Base-by-base conservation (phyloP, 1,284 basidiomycete genomes). In the Tilletia walkeri region DNA sequence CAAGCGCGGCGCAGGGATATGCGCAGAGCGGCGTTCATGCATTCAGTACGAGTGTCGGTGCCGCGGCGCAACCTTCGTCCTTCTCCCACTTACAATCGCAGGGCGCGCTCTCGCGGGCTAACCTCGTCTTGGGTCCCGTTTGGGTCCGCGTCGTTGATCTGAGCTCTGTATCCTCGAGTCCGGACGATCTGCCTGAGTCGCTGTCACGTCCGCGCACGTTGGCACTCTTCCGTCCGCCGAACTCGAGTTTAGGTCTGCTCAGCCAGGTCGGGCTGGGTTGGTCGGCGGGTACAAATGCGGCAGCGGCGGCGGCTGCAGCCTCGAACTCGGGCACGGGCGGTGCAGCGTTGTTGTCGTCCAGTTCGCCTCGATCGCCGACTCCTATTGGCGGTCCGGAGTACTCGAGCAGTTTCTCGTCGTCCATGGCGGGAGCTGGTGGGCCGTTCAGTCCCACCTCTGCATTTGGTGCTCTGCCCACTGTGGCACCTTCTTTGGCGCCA, bases 141-240 rank as follows among this genome's bases (percentile, higher is more conserved):
- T 53, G 49, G 49, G 49, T 53, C 49, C 49, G 49, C 49, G 49
- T 53, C 20, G 49, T 53, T 16, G 49, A 53, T 18, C 16, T 53
- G 14, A 18, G 49, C 49, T 24, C 49, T 18, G 49, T 18, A 5
- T 45, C 41, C 12, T 45, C 41, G 41, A 45, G 12, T 12, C 6
- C 41, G 41, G 41, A 45, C 6, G 20, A 53, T 53, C 49, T 16
- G 18, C 7, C n/a, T 18, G 49, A 53, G 49, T 24, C 49, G 49
- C 16, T 45, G 41, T 5, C 41, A 12, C 41, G 41, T 45, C 49
- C 49, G 49, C 4, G 49, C 7, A 53, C 49, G 49, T 24, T 53
- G 14, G 49, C 49, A 24, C 20, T 53, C 5, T 53, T 53, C 49
- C 49, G 49, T 5, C 49, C 49, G 14, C 49, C 49, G 49, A 53